phyloP scores from a whole-genome alignment of 2,329 filamentous ascomycete species.

The Fusarium oxysporum region DNA sequence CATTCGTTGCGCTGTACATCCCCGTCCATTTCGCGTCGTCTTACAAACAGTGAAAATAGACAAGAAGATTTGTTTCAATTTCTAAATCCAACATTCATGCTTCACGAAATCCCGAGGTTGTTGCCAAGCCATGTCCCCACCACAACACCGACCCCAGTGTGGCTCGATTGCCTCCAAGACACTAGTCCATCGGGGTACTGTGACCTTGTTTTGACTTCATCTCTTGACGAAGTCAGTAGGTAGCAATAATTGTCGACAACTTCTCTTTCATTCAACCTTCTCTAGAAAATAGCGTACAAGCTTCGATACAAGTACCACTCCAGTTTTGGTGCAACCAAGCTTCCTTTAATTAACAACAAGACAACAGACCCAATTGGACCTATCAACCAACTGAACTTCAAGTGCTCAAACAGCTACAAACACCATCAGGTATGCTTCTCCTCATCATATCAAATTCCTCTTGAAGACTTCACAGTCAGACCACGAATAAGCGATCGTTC shows the following conservation, averaged over 20 bases:
- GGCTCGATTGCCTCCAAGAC: constrained; percentile 13
- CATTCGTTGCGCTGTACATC: not conserved
- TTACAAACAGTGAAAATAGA: not conserved
- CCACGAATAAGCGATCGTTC: constrained; percentile 38
- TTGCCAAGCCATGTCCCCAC: constrained; percentile 18
- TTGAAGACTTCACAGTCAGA: constrained; percentile 6
- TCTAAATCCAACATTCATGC: not conserved
- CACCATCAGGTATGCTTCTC: not conserved
- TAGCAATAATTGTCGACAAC: not conserved
- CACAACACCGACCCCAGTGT: constrained; percentile 5
- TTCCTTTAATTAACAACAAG: not conserved
- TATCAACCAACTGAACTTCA: constrained; percentile 12
- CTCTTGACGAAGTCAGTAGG: not conserved
- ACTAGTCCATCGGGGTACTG: not conserved
- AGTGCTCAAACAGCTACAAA: constrained; percentile 5
- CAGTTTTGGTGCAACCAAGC: not conserved
- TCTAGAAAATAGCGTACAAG: not conserved
- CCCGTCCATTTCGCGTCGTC: not conserved
- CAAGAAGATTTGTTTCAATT: not conserved
- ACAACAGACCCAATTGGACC: constrained; percentile 15
- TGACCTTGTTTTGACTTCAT: constrained; percentile 34
- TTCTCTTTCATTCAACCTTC: constrained; percentile 12
- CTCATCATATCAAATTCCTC: not conserved
- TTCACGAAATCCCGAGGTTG: not conserved
- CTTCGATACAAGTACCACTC: not conserved